Conservation (phyloP, 1,284 basidiomycete genomes). For the Pseudozyma sp. region DNA sequence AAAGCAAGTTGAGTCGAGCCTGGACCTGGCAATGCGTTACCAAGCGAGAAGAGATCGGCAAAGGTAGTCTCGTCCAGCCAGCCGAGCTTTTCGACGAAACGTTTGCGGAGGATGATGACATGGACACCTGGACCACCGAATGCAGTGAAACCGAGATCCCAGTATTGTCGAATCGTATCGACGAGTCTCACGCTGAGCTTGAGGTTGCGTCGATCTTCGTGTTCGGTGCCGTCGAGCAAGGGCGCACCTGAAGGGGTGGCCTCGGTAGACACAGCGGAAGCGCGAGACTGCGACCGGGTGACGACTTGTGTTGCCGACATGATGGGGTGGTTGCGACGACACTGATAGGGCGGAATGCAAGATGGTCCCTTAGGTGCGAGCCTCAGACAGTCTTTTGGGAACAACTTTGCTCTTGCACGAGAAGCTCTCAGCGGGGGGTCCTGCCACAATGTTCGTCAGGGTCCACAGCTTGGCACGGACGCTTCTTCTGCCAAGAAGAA, state of each 20-base stretch:
- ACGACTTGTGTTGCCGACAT: constrained; percentile 29
- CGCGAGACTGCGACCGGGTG: constrained; percentile 18
- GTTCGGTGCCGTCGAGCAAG: constrained; percentile 7
- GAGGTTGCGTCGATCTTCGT: constrained; percentile 31
- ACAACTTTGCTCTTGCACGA: no score
- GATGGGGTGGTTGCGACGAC: no score
- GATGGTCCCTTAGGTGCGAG: no score
- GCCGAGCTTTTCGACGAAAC: constrained; percentile 55
- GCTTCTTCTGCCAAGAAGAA: no score
- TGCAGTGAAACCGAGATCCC: constrained; percentile 57
- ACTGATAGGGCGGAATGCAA: no score
- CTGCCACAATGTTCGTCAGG: no score
- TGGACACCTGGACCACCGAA: constrained; percentile 48
- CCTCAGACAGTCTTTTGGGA: no score
- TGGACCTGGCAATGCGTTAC: constrained; percentile 71
- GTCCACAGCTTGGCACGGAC: no score
- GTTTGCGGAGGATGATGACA: constrained; percentile 50
- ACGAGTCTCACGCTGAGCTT: constrained; percentile 42
- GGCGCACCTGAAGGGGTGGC: constrained; percentile 13
- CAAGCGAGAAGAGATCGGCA: constrained; percentile 71
- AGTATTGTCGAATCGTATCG: constrained; percentile 50
- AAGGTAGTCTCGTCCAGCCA: constrained; percentile 61
- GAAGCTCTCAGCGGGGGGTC: no score
- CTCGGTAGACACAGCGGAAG: not conserved
- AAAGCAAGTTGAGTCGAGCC: constrained; percentile 71